These are phyloP conservation scores for Artemisia tridentata DNA, from an alignment of 129 eudicot genomes.

Conservation along the genomic window DNA sequence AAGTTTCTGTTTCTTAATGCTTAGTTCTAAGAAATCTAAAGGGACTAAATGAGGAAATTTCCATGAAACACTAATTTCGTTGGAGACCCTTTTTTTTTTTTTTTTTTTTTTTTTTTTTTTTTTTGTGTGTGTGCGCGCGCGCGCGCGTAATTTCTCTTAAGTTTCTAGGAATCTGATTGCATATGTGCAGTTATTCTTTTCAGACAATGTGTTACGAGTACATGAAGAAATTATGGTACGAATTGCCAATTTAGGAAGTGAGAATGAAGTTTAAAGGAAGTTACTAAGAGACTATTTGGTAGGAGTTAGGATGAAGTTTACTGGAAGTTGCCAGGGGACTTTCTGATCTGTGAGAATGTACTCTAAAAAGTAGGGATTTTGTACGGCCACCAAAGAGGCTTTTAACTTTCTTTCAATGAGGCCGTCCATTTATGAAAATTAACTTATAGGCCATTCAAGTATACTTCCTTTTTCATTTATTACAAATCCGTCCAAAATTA, in stretches of 20 bases:
- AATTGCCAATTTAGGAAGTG: background rate
- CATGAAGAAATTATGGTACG: too few species aligned
- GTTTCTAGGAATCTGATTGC: background rate
- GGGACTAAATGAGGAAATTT: background rate
- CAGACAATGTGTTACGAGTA: too few species aligned
- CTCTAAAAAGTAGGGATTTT: too few species aligned
- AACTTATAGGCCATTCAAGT: too few species aligned
- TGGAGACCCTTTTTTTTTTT: too few species aligned
- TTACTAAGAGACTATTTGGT: background rate
- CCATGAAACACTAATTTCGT: background rate
- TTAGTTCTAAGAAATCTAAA: background rate
- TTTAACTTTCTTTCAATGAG: too few species aligned
- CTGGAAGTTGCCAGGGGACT: background rate
- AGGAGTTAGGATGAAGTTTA: background rate
- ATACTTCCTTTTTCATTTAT: too few species aligned
- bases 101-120: too few species aligned
- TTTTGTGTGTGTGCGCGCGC: too few species aligned
- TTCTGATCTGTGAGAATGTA: background rate
- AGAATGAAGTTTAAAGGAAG: background rate
- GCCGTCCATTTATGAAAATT: too few species aligned
- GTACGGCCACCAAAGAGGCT: too few species aligned
- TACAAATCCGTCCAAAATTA: too few species aligned
- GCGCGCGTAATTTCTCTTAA: background rate
- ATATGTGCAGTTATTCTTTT: background rate
- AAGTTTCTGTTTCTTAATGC: slow-evolving; percentile 10